A percentile compares a stretch with the other conserved stretches of the same genome.
These are phyloP conservation scores for Cyberlindnera subsufficiens DNA, from an alignment of 805 yeast genomes.

Conservation along the genomic window DNA sequence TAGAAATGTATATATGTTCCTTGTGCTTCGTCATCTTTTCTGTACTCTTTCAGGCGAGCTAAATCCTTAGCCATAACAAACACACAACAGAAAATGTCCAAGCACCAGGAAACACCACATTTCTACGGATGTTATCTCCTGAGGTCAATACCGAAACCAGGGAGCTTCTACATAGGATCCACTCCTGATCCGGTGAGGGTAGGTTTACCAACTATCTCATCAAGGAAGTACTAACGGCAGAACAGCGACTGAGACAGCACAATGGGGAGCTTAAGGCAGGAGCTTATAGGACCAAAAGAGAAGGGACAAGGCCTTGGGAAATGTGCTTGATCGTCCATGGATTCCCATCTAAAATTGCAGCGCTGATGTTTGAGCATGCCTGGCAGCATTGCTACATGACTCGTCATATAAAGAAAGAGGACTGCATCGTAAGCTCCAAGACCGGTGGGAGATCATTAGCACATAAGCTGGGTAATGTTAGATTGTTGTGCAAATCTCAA, in stretches of 20 bases:
- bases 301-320: constrained; percentile 68
- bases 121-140: constrained; percentile 72
- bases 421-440: constrained; percentile 33
- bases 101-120: constrained; percentile 20
- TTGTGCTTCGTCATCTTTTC: background rate
- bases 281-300: constrained; percentile 57
- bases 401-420: constrained; percentile 42
- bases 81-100: background rate
- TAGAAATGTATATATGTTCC: background rate
- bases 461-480: constrained; percentile 41
- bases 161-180: constrained; percentile 71
- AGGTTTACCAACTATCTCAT: constrained; percentile 5
- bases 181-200: constrained; percentile 66
- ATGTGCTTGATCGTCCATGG: constrained; percentile 61
- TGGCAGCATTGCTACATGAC: constrained; percentile 72
- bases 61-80: too few species aligned
- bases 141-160: constrained; percentile 50
- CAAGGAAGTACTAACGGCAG: constrained; percentile 2
- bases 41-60: too few species aligned
- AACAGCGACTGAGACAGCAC: constrained; percentile 63
- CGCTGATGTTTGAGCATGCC: constrained; percentile 80
- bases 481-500: constrained; percentile 35
- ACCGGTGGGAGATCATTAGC: constrained; percentile 36
- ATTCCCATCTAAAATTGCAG: constrained; percentile 63
- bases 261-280: constrained; percentile 71